These are phyloP conservation scores for Dendrobium catenatum DNA, from an alignment of 106 monocot species.

Conservation along the genomic window DNA sequence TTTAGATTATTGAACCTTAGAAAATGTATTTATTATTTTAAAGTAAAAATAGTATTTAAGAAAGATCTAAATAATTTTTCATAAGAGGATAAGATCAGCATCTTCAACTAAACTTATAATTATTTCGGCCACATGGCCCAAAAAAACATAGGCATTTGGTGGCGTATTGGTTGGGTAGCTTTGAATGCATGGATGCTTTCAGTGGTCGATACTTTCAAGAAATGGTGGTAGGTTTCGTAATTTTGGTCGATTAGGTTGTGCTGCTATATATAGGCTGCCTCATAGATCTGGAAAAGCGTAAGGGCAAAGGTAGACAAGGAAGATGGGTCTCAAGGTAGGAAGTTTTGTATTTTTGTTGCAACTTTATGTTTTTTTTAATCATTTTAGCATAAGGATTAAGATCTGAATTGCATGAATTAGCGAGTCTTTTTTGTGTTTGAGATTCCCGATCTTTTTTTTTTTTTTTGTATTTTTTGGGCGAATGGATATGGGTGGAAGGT, in stretches of 20 bases:
- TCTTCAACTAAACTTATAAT: too few relatives aligned
- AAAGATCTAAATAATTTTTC: too few relatives aligned
- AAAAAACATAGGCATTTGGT: too few relatives aligned
- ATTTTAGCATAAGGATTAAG: not conserved
- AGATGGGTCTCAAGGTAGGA: conserved; percentile 1
- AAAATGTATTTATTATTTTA: too few relatives aligned
- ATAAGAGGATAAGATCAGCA: too few relatives aligned
- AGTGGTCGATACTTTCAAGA: not conserved
- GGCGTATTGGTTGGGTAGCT: too few relatives aligned
- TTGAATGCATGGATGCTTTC: too few relatives aligned
- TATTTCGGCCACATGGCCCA: too few relatives aligned
- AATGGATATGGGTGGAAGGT: not conserved
- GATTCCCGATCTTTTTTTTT: not conserved
- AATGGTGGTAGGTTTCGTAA: not conserved
- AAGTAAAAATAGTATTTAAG: too few relatives aligned
- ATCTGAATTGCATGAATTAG: not conserved
- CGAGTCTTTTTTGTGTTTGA: not conserved
- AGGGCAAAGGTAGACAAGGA: not conserved
- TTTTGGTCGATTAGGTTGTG: not conserved
- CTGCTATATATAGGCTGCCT: not conserved
- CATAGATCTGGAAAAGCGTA: not conserved
- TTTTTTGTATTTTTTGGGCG: not conserved
- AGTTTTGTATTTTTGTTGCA: not conserved
- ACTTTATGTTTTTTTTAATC: not conserved
- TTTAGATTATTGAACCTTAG: too few relatives aligned